These are phyloP conservation scores for Imleria badia DNA, from an alignment of 768 basidiomycete genomes.

Conservation along the genomic window DNA sequence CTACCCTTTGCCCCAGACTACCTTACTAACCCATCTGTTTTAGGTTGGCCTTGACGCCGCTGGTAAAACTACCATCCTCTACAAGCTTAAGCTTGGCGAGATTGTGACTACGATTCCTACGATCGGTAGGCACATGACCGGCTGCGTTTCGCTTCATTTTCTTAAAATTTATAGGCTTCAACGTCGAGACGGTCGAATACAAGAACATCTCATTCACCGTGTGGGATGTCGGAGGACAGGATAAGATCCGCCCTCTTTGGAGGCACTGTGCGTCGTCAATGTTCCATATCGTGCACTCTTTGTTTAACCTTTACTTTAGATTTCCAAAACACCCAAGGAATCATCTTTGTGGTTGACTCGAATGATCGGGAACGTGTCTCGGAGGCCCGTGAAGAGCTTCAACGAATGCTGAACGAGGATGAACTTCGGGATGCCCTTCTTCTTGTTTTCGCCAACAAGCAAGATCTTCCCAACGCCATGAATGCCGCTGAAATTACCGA, in stretches of 20 bases:
- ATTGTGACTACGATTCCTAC: constrained; percentile 99
- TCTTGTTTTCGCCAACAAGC: constrained; percentile 99
- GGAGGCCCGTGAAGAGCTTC: constrained; percentile 98
- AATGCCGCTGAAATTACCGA: constrained; percentile 99
- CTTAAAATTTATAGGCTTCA: constrained; percentile 74
- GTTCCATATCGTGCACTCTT: constrained; percentile 1
- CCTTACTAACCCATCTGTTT: constrained; percentile 4
- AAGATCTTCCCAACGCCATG: constrained; percentile 99
- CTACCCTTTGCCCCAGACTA: constrained; percentile 21
- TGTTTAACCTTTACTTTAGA: constrained; percentile 49
- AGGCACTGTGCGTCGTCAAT: constrained; percentile 84
- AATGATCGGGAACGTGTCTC: constrained; percentile 99
- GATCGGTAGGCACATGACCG: constrained; percentile 69
- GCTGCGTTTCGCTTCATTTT: neutral
- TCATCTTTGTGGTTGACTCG: constrained; percentile 99
- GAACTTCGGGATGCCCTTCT: constrained; percentile 98
- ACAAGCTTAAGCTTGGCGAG: constrained; percentile 99
- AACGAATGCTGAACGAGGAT: constrained; percentile 99
- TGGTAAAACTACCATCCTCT: constrained; percentile 97
- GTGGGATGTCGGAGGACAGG: constrained; percentile 99
- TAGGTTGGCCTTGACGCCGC: constrained; percentile 99
- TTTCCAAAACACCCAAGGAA: constrained; percentile 99
- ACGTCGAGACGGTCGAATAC: constrained; percentile 99
- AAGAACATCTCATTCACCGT: constrained; percentile 99
- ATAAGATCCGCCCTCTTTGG: constrained; percentile 99